A percentile compares a stretch with the other conserved stretches of the same genome.
These are phyloP conservation scores for Xylaria sp. DNA, from an alignment of 2,329 filamentous ascomycete genomes.

Conservation along the genomic window DNA sequence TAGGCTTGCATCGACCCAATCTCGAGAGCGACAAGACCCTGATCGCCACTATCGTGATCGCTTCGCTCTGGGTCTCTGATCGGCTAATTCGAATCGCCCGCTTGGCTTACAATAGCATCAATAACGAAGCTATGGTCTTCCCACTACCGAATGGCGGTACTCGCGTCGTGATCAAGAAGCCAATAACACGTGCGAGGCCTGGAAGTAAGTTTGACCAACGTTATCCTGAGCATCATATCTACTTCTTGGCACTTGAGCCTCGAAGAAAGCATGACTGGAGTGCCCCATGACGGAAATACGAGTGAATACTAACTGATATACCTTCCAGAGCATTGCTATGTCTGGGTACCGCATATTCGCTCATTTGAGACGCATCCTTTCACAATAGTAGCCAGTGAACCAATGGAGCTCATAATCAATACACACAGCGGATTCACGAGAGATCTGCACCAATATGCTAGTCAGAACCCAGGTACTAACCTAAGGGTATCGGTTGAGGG, in stretches of 20 bases:
- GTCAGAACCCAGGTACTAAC: conserved; percentile 59
- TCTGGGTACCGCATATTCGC: conserved; percentile 71
- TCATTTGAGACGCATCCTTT: conserved; percentile 71
- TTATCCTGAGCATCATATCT: neutral
- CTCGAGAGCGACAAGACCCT: conserved; percentile 52
- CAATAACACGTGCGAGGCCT: conserved; percentile 56
- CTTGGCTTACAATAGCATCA: conserved; percentile 52
- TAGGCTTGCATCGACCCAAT: conserved; percentile 58
- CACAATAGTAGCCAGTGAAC: conserved; percentile 65
- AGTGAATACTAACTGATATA: conserved; percentile 11
- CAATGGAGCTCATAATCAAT: conserved; percentile 68
- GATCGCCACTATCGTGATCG: conserved; percentile 54
- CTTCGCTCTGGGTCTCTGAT: conserved; percentile 57
- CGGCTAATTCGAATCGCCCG: conserved; percentile 55
- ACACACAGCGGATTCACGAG: conserved; percentile 69
- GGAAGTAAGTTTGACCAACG: conserved; percentile 52
- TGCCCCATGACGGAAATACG: too few relatives aligned
- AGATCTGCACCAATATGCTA: conserved; percentile 64
- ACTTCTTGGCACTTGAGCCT: neutral
- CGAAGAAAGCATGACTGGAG: neutral
- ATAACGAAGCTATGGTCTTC: conserved; percentile 55
- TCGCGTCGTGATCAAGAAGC: conserved; percentile 60
- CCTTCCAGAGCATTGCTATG: conserved; percentile 64
- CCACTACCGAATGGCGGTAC: conserved; percentile 59
- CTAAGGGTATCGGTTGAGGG: conserved; percentile 68